Conservation (phyloP, 371 early-diverging fungal species). For the Apophysomyces sp. region DNA sequence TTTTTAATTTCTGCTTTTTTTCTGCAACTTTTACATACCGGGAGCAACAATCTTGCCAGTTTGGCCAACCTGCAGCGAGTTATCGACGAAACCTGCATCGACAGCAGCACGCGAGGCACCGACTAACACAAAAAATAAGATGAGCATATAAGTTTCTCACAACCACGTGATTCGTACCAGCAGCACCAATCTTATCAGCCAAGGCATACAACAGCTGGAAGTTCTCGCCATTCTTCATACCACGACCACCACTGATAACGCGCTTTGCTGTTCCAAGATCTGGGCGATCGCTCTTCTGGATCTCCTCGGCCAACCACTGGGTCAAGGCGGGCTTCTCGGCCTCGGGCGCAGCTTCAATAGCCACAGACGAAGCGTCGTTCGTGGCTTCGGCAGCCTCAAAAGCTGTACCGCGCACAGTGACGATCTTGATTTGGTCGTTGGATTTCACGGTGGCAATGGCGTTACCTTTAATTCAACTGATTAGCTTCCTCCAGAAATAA, state of each 20-base stretch:
- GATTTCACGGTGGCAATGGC: constrained; percentile 96
- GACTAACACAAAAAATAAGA: constrained; percentile 50
- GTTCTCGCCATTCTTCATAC: constrained; percentile 96
- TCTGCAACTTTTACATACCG: constrained; percentile 32
- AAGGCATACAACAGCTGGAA: constrained; percentile 90
- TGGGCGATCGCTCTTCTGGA: constrained; percentile 94
- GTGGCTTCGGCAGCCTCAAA: constrained; percentile 76
- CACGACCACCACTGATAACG: constrained; percentile 95
- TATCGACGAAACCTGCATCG: constrained; percentile 96
- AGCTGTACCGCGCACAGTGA: constrained; percentile 92
- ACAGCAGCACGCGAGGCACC: constrained; percentile 98
- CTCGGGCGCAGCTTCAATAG: constrained; percentile 66
- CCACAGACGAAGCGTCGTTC: constrained; percentile 48
- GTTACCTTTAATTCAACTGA: too few relatives aligned
- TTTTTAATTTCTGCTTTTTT: neutral
- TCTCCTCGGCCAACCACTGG: constrained; percentile 88
- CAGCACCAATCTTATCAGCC: constrained; percentile 94
- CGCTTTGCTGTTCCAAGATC: constrained; percentile 88
- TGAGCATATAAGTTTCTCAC: constrained; percentile 17
- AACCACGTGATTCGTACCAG: constrained; percentile 61
- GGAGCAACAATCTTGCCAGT: constrained; percentile 98
- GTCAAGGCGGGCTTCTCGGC: constrained; percentile 61
- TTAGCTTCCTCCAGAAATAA: too few relatives aligned
- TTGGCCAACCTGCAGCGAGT: constrained; percentile 97
- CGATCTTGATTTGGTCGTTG: constrained; percentile 79